Evolutionary conservation across 352 stramenopile species (phyloP), one percentile per base, ranked within the genome.

Genomic region (Globisporangium polare): DNA sequence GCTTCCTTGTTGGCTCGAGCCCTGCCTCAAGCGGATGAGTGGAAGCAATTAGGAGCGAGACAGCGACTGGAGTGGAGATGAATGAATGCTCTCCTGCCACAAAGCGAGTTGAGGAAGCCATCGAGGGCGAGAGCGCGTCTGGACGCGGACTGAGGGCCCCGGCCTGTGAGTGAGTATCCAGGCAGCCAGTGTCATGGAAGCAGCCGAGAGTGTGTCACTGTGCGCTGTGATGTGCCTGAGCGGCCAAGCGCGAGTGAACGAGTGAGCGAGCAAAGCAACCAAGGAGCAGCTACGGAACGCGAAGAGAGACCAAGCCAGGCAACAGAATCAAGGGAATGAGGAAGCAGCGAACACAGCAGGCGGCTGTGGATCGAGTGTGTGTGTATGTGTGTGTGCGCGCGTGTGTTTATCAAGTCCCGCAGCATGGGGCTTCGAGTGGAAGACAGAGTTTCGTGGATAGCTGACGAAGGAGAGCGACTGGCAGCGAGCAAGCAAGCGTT

Each of bases 51-150:
- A n/a, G 15, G 46, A 53, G 24, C 24, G 46, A 53, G 46, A 53
- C 46, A 53, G 46, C 24, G 24, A 53, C 46, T 53, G 46, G 24
- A 53, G 46, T 53, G 24, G 24, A 33, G 24, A n/a, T n/a, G n/a
- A n/a, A n/a, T n/a, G n/a, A 31, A 10, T 35, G 24, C n/a, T 53
- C 46, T 33, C 46, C 24, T 22, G 46, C 13, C 24, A 53, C 46
- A 53, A 41, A 51, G 45, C n/a, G 46, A 53, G 24, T 53, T 10
- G 46, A 53, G 46, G 24, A 53, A 53, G 46, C 46, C 46, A 53
- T 35, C 35, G 24, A 26, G 13, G 46, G 46, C 46, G 26, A 53
- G 24, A 53, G 22, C 33, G 46, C 46, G 46, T 53, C 46, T 35
- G 24, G 5, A 53, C 15, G 46, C 22, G 15, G 46, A 53, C 33